Base-by-base conservation (phyloP, 176 grass and related monocot species). In the Olyra latifolia region DNA sequence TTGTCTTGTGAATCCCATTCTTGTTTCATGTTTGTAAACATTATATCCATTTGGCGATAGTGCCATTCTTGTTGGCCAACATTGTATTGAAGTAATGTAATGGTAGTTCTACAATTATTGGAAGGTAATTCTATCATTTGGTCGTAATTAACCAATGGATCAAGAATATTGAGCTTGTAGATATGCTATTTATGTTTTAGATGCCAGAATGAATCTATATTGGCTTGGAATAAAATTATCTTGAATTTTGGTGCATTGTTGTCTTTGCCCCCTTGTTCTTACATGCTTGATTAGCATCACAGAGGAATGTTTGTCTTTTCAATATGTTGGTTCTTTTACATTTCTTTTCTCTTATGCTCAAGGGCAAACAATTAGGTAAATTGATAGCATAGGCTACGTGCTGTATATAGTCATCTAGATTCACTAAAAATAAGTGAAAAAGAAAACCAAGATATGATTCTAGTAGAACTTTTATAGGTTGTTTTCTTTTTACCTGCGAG, bases 51-150 rank as follows among this genome's bases (percentile, higher is more conserved):
- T 66, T 7, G 5, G 64, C 5, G 17, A 71, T 67, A 48, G 47
- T 78, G 8, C 16, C 22, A 46, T 62, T 72, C 42, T 22, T 60
- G 62, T 81, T n/a, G 0, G 15, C 20, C 5, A 48, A 20, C 43
- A 69, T 68, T 76, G 56, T 74, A 53, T 69, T 7, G 2, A 75
- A 84, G 58, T 72, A 78, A 46, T 35, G 12, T 3, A 79, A 32
- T 71, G 40, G 0, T 43, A 30, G 41, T 29, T 38, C 15, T 74
- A 20, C 12, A 71, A 38, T 48, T 22, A 29, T 69, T 16, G 8
- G 24, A 64, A 64, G 32, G 6, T 5, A 44, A 41, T 41, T 44
- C 17, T 57, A 44, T 54, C 25, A 73, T 88, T 66, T 66, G 41
- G 19, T 66, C 28, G 39, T 72, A 78, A 48, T 48, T 88, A 57